phyloP scores from a whole-genome alignment of 1,284 basidiomycete species.

The Melampsora abietis-canadensis region DNA sequence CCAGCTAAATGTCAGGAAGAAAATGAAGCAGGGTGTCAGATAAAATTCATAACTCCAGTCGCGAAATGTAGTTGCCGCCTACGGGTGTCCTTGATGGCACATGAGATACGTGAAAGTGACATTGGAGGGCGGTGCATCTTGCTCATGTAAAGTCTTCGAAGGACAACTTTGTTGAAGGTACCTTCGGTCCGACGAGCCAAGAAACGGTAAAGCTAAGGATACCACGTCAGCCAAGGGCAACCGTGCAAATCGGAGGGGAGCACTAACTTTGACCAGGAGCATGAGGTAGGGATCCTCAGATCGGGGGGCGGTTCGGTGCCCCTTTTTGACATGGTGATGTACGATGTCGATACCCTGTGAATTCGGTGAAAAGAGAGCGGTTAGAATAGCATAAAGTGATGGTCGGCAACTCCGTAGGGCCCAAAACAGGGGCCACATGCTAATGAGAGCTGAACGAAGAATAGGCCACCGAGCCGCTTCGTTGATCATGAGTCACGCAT shows the following conservation, averaged over 20 bases:
- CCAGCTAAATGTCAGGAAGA: slow-evolving; percentile 4
- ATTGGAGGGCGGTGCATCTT: slow-evolving; percentile 96
- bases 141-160: slow-evolving; percentile 93
- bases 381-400: too few species aligned
- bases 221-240: neutral
- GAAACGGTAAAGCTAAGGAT: slow-evolving; percentile 88
- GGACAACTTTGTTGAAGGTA: slow-evolving; percentile 95
- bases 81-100: slow-evolving; percentile 67
- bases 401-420: too few species aligned
- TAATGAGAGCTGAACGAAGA: too few species aligned
- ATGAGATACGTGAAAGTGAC: slow-evolving; percentile 77
- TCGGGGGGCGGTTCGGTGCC: slow-evolving; percentile 87
- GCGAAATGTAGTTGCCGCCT: slow-evolving; percentile 61
- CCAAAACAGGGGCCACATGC: too few species aligned
- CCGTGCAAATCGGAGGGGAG: neutral
- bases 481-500: neutral
- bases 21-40: neutral
- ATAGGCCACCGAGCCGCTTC: neutral
- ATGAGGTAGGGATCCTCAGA: slow-evolving; percentile 99
- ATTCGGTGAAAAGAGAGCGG: too few species aligned
- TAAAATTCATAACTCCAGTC: neutral
- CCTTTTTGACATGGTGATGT: slow-evolving; percentile 98
- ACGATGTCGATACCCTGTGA: slow-evolving; percentile 92
- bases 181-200: slow-evolving; percentile 94
- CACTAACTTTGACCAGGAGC: slow-evolving; percentile 87